Conservation (phyloP, 2,329 filamentous ascomycete genomes). For the Rhynchosporium graminicola region DNA sequence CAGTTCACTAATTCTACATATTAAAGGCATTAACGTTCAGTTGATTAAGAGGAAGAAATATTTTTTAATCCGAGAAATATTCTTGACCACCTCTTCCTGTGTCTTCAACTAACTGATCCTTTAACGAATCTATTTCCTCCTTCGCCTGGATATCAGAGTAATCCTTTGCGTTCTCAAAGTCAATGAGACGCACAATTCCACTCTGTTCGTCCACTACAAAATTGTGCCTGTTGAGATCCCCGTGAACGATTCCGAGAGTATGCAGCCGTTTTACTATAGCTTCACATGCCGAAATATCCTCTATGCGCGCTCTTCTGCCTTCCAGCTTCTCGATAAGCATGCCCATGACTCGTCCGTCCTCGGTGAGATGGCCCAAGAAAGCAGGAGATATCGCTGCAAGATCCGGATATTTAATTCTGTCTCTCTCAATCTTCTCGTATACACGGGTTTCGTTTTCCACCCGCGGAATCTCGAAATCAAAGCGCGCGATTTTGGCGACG, state of each 20-base stretch:
- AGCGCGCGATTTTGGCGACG: constrained; percentile 25
- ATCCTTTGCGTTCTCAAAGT: constrained; percentile 39
- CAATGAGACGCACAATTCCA: constrained; percentile 39
- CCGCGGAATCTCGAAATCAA: constrained; percentile 27
- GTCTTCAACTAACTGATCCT: constrained; percentile 21
- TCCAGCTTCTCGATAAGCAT: constrained; percentile 40
- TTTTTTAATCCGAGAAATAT: not conserved
- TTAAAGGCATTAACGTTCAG: too few species aligned
- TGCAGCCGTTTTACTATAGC: constrained; percentile 38
- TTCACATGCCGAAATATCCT: constrained; percentile 39
- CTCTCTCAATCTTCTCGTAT: constrained; percentile 19
- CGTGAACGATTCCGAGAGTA: constrained; percentile 40
- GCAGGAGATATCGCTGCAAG: constrained; percentile 37
- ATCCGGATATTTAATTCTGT: constrained; percentile 33
- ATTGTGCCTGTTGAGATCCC: constrained; percentile 43
- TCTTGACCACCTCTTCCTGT: constrained; percentile 21
- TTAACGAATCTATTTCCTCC: constrained; percentile 21
- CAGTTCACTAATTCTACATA: too few species aligned
- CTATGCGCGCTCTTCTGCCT: constrained; percentile 32
- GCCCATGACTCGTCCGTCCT: constrained; percentile 38
- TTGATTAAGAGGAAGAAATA: too few species aligned
- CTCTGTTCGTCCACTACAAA: constrained; percentile 39
- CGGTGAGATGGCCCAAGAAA: constrained; percentile 38
- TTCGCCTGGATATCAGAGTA: constrained; percentile 10
- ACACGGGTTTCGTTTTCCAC: constrained; percentile 25